Conservation (phyloP, 2,329 filamentous ascomycete species). For the Stagonosporopsis chrysanthemi region DNA sequence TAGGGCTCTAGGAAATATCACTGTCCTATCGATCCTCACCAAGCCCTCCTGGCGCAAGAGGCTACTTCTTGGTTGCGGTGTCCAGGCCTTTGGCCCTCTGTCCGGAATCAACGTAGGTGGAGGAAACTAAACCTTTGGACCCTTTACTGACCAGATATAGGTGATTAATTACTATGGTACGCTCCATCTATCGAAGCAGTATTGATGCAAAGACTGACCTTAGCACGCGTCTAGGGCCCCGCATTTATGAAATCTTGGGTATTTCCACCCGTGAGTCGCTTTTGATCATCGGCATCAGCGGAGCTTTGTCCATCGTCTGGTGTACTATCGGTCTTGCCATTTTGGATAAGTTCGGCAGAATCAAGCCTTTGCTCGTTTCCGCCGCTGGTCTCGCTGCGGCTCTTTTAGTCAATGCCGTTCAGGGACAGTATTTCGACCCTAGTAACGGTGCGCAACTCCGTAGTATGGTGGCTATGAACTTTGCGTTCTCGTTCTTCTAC, state of each 20-base stretch:
- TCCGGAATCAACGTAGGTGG: conserved; percentile 53
- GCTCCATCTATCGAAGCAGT: too few species aligned
- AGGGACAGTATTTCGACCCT: conserved; percentile 49
- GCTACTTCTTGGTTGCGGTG: conserved; percentile 56
- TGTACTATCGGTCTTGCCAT: conserved; percentile 55
- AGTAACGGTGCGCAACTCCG: conserved; percentile 50
- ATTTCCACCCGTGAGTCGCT: conserved; percentile 56
- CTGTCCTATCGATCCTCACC: conserved; percentile 55
- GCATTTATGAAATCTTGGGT: conserved; percentile 56
- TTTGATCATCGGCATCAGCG: conserved; percentile 61
- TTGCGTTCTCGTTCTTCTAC: conserved; percentile 57
- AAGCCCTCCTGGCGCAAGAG: conserved; percentile 56
- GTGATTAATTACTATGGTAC: conserved; percentile 51
- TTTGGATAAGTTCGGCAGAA: conserved; percentile 57
- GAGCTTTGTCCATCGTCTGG: conserved; percentile 59
- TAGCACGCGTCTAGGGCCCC: too few species aligned
- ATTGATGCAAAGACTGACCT: too few species aligned
- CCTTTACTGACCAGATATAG: background rate
- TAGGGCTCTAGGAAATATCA: conserved; percentile 43
- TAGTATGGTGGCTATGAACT: conserved; percentile 58
- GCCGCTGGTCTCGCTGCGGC: conserved; percentile 51
- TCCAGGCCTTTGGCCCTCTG: conserved; percentile 59
- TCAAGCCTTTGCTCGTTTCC: conserved; percentile 58
- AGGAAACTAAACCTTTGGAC: background rate
- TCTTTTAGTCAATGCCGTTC: conserved; percentile 49